Conservation (phyloP, 2,329 filamentous ascomycete genomes). For the Sordariomycetes sp. region DNA sequence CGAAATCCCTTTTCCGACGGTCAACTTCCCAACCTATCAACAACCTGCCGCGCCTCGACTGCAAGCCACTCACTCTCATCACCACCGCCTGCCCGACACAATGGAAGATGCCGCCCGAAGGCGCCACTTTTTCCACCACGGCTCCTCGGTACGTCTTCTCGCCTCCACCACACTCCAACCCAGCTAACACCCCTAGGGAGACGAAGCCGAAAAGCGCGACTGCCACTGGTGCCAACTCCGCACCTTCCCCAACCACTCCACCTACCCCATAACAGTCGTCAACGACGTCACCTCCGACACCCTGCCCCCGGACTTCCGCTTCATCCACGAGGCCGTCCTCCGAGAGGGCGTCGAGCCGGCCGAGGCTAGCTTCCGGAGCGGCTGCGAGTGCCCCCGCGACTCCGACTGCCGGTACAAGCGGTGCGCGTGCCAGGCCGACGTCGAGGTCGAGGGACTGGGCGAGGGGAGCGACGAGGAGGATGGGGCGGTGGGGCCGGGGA, state of each 20-base stretch:
- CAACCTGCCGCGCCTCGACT: no score
- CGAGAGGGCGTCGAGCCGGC: conserved; percentile 44
- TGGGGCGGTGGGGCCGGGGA: conserved; percentile 6
- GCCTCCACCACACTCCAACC: neutral
- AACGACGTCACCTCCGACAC: conserved; percentile 45
- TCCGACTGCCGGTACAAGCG: conserved; percentile 52
- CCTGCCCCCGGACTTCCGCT: conserved; percentile 52
- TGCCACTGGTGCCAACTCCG: conserved; percentile 52
- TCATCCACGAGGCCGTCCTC: conserved; percentile 51
- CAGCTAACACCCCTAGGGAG: conserved; percentile 13
- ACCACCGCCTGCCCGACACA: neutral
- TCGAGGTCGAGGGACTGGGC: conserved; percentile 27
- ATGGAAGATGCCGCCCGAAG: conserved; percentile 32
- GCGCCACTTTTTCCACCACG: conserved; percentile 36
- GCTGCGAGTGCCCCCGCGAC: conserved; percentile 52
- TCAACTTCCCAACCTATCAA: no score
- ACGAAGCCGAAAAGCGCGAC: conserved; percentile 21
- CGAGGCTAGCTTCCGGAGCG: conserved; percentile 48
- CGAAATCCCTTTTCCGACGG: no score
- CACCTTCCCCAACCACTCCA: conserved; percentile 31
- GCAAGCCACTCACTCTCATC: neutral
- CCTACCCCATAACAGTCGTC: conserved; percentile 45
- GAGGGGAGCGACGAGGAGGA: conserved; percentile 13
- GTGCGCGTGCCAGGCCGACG: conserved; percentile 58
- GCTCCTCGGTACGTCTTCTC: conserved; percentile 15